Base-by-base conservation (phyloP, 108 stramenopile genomes). In the Epithemia pelagica region DNA sequence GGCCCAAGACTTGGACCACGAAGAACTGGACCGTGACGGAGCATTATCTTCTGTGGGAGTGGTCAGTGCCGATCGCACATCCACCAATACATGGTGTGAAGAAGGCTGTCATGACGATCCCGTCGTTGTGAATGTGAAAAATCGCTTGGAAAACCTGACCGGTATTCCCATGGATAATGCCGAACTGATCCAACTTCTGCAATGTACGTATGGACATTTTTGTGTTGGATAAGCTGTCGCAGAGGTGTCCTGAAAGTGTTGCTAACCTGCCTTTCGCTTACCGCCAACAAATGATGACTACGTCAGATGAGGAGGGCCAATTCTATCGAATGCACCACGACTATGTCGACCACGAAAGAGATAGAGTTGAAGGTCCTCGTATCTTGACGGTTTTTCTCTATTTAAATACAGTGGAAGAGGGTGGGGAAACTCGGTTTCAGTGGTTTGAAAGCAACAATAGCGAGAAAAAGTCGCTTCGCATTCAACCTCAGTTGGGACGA, bases 301-400 rank as follows among this genome's bases (percentile, higher is more conserved):
- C n/a, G 15, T 46, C 15, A 46, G 37, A 25, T 28, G 64, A 57
- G 5, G 54, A 52, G 3, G 46, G 51, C 8, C 64, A 64, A 24
- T 59, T 33, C 19, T 79, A 78, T 63, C 67, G 66, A 30, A 62
- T 65, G 1, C 85, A 91, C 54, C 80, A 88, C 62, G 87, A 89
- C 64, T 74, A 82, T 32, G 77, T 88, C 46, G 51, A 33, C 32
- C 23, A 61, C 28, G 33, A 69, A 2, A 30, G 46, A 0, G 26
- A 65, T 25, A 28, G 69, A 18, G 64, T 67, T 15, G 74, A 74
- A 58, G 87, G 93, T 18, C 82, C 86, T 10, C 84, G 96, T 2
- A 87, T 95, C 15, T 52, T 92, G 52, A 91, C 88, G 7, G 81
- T 91, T 18, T 96, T 91, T 65, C 67, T 96, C 2, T 96, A 96